Conservation (phyloP, 257 asterid genomes). For the Agastache rugosa region DNA sequence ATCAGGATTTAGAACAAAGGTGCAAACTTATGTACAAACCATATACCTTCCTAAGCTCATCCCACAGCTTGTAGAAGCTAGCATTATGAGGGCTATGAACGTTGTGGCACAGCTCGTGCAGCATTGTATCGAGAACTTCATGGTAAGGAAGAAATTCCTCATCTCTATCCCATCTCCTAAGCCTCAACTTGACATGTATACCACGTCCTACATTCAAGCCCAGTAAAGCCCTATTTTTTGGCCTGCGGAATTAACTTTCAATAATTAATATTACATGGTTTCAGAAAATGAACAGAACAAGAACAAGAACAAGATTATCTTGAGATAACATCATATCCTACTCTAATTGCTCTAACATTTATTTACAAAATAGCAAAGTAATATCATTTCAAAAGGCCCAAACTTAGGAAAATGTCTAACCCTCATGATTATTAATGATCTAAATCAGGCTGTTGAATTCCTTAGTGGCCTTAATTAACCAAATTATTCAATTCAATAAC, state of each 20-base stretch:
- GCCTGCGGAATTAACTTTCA: slow-evolving; percentile 54
- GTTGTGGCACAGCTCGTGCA: slow-evolving; percentile 95
- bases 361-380: not conserved
- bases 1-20: not conserved
- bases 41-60: slow-evolving; percentile 81
- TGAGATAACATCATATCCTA: slow-evolving; percentile 9
- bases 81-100: slow-evolving; percentile 87
- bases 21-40: not conserved
- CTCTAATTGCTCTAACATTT: not conserved
- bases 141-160: slow-evolving; percentile 74
- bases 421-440: slow-evolving; percentile 10
- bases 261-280: slow-evolving; percentile 7
- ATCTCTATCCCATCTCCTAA: slow-evolving; percentile 70
- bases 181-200: slow-evolving; percentile 79
- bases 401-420: slow-evolving; percentile 4
- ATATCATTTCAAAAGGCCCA: not conserved
- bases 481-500: no score
- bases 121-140: slow-evolving; percentile 91
- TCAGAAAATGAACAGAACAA: not conserved
- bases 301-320: slow-evolving; percentile 1
- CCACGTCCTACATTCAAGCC: slow-evolving; percentile 91
- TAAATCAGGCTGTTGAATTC: slow-evolving; percentile 14
- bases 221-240: slow-evolving; percentile 56
- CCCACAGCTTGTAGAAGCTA: slow-evolving; percentile 94
- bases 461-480: not conserved